Base-by-base conservation (phyloP, 2,329 filamentous ascomycete genomes). In the Fusarium temperatum region DNA sequence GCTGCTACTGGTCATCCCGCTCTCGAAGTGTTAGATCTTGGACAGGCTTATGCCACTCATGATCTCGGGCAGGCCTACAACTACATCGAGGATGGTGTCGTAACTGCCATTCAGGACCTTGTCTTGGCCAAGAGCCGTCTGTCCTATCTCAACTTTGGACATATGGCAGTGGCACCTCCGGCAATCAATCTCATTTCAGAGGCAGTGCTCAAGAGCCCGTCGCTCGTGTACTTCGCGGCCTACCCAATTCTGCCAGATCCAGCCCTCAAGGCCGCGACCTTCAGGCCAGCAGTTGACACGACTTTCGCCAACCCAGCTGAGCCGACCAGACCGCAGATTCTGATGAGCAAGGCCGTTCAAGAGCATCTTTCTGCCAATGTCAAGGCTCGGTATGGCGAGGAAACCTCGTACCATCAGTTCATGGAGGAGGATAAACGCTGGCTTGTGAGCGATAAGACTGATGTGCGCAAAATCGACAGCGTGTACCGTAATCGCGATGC, bases 41-140 rank as follows among this genome's bases (percentile, higher is more conserved):
- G 85, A 22, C 86, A 87, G 74, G 82, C 82, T 26, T 87, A 83
- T 74, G 82, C 83, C n/a, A 87, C 85, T 17, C 74, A 82, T 36
- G 85, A 87, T 66, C 82, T 86, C 4, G 79, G 79, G 36, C 81
- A 83, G 75, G 83, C 83, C 35, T 87, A 85, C 79, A 88, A 87
- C 67, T 87, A 82, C 77, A 79, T 87, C 47, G 82, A 83, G 35
- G 84, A 85, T 65, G 78, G 47, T 10, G 78, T 80, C 24, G 77
- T 83, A 7, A 67, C 77, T 6, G 72, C 81, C 28, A 78, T 87
- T 15, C 68, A 74, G 41, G 67, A 75, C 20, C 74, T 87, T 24
- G 66, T 87, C 57, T 69, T 67, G 20, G 75, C 77, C 9, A 77
- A 79, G 24, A 72, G 78, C 15, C 67, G 68, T 14, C 78, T 88